Percentiles rank a stretch among this genome's conserved stretches.
Evolutionary conservation across 2,329 filamentous ascomycete species (phyloP).

Genomic region (Aureobasidium pullulans): DNA sequence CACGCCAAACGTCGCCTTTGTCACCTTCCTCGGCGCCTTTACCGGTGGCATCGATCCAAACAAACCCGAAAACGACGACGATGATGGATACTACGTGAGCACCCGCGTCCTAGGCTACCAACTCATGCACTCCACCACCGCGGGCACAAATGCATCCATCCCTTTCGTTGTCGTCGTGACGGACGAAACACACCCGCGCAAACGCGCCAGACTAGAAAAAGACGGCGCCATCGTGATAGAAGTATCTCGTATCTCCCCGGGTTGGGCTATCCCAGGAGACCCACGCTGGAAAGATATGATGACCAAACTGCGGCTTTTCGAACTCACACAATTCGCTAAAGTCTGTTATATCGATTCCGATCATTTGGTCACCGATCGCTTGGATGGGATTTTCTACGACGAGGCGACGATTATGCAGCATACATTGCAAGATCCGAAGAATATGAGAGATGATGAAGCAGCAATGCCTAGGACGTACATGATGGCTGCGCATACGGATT

Average conservation of each 20-base stretch:
- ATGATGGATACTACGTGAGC: conserved; percentile 31
- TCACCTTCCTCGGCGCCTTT: conserved; percentile 30
- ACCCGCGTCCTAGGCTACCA: conserved; percentile 31
- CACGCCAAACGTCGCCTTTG: conserved; percentile 27
- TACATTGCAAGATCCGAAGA: conserved; percentile 20
- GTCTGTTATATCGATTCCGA: conserved; percentile 32
- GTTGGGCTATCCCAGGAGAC: conserved; percentile 24
- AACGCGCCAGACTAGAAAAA: conserved; percentile 27
- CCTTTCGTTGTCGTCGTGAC: conserved; percentile 34
- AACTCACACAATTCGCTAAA: conserved; percentile 27
- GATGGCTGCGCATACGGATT: conserved; percentile 31
- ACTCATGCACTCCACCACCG: conserved; percentile 29
- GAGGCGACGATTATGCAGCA: conserved; percentile 27
- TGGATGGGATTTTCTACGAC: conserved; percentile 31
- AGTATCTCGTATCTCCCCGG: conserved; percentile 26
- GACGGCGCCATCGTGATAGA: conserved; percentile 32
- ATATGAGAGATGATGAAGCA: conserved; percentile 27
- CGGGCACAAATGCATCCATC: conserved; percentile 29
- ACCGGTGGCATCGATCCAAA: conserved; percentile 17
- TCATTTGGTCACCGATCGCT: conserved; percentile 22
- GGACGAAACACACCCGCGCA: conserved; percentile 26
- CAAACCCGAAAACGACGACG: conserved; percentile 21
- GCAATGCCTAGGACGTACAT: conserved; percentile 33
- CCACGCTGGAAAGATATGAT: conserved; percentile 29
- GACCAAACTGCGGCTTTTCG: conserved; percentile 30